phyloP scores from a whole-genome alignment of 768 basidiomycete genomes.

The Lepiota brunneoincarnata region DNA sequence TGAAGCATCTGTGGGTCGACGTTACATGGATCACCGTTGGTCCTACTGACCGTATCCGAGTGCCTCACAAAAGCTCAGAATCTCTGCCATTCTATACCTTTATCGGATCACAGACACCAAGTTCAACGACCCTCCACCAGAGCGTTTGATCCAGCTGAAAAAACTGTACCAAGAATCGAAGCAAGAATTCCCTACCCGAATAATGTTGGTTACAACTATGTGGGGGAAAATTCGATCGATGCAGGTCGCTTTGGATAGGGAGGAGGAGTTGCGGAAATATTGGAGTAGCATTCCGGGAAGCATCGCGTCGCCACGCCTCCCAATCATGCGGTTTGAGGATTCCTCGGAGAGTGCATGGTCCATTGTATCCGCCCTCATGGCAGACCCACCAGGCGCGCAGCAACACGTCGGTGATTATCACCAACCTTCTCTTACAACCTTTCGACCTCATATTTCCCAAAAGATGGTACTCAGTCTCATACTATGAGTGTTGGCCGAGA shows the following conservation, averaged over 20 bases:
- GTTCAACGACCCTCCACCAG: constrained; percentile 12
- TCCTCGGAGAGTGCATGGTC: constrained; percentile 9
- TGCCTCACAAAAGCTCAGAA: constrained; percentile 9
- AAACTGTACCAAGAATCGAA: constrained; percentile 1
- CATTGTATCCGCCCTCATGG: constrained; percentile 4
- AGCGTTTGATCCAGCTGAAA: constrained; percentile 9
- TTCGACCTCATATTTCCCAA: too few relatives aligned
- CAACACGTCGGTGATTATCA: too few relatives aligned
- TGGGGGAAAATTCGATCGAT: constrained; percentile 9
- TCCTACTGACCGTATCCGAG: neutral
- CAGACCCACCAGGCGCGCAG: too few relatives aligned
- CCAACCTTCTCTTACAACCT: too few relatives aligned
- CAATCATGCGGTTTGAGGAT: constrained; percentile 3
- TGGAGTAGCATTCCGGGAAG: constrained; percentile 1
- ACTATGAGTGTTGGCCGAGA: too few relatives aligned
- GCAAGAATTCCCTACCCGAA: constrained; percentile 8
- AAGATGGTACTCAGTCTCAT: too few relatives aligned
- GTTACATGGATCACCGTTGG: too few relatives aligned
- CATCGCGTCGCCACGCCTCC: neutral
- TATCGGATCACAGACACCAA: constrained; percentile 14
- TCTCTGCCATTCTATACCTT: constrained; percentile 16
- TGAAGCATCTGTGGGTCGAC: constrained; percentile 13
- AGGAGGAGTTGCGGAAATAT: constrained; percentile 8
- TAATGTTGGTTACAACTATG: constrained; percentile 16
- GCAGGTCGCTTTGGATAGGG: constrained; percentile 1